Evolutionary conservation across 768 basidiomycete genomes (phyloP).

Genomic region (Boletus patriciae): DNA sequence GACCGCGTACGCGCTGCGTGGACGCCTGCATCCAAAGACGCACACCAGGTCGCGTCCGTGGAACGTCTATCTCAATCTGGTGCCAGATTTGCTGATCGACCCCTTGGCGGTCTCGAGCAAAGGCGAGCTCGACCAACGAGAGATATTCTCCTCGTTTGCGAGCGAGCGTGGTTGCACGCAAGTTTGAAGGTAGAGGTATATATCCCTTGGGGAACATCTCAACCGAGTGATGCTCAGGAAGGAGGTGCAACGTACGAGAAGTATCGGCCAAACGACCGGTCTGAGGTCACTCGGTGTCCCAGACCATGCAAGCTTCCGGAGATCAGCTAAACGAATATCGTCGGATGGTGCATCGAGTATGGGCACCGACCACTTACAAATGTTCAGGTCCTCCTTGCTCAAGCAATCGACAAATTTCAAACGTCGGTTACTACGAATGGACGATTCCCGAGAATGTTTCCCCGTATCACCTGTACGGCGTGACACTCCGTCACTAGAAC

Average conservation of each 20-base stretch:
- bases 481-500: conserved; percentile 10
- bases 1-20: conserved; percentile 76
- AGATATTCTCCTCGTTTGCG: conserved; percentile 92
- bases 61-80: conserved; percentile 98
- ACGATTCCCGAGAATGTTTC: conserved; percentile 69
- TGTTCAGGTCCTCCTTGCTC: conserved; percentile 73
- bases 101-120: conserved; percentile 79
- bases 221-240: conserved; percentile 2
- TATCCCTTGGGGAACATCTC: conserved; percentile 66
- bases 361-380: conserved; percentile 50
- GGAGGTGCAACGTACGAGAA: conserved; percentile 63
- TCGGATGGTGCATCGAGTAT: conserved; percentile 1
- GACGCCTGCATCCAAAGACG: conserved; percentile 86
- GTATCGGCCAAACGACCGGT: conserved; percentile 90
- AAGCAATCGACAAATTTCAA: conserved; percentile 84
- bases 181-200: conserved; percentile 77
- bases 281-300: conserved; percentile 88
- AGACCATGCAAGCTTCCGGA: conserved; percentile 92
- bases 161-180: conserved; percentile 73
- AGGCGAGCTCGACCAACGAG: conserved; percentile 86
- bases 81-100: conserved; percentile 99
- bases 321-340: conserved; percentile 51
- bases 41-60: conserved; percentile 90
- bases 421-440: conserved; percentile 74
- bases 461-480: conserved; percentile 41